A percentile compares a stretch with the other conserved stretches of the same genome.
Evolutionary conservation across 164 flowering plant species (phyloP).

Genomic region (Piper betle): DNA sequence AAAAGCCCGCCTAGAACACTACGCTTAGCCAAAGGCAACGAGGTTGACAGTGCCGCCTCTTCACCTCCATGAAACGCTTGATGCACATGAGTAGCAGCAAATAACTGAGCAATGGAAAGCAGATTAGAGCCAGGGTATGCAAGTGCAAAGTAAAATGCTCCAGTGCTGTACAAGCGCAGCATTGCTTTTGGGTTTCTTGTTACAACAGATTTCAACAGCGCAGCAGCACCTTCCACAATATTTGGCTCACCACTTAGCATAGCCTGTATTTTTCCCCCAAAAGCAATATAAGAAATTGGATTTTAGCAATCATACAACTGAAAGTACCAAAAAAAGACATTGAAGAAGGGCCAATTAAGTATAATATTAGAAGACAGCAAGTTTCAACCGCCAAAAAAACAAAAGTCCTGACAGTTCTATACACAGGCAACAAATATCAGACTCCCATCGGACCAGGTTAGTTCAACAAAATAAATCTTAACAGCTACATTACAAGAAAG

Average conservation of each 20-base stretch:
- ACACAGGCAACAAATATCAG: too few species aligned
- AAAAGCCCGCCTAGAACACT: constrained; percentile 96
- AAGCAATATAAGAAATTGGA: background rate
- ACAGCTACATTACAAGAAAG: too few species aligned
- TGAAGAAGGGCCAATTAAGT: background rate
- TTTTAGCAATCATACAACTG: background rate
- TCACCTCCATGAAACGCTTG: constrained; percentile 99
- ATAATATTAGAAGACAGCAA: background rate
- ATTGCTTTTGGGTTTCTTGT: constrained; percentile 98
- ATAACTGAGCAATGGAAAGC: constrained; percentile 77
- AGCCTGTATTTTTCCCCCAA: constrained; percentile 38
- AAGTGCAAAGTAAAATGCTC: constrained; percentile 92
- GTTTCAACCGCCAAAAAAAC: too few species aligned
- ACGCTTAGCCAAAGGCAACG: constrained; percentile 91
- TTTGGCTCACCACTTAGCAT: constrained; percentile 96
- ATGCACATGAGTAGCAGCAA: constrained; percentile 82
- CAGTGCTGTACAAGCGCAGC: constrained; percentile 91
- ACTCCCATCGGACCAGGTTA: too few species aligned
- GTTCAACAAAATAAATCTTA: too few species aligned
- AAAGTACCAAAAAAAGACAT: background rate
- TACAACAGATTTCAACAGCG: constrained; percentile 80
- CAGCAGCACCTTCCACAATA: constrained; percentile 86
- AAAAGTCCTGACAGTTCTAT: too few species aligned
- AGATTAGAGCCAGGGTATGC: constrained; percentile 99
- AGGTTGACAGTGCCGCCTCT: constrained; percentile 96